phyloP scores from a whole-genome alignment of 2,329 filamentous ascomycete genomes.

The Verticillium longisporum region DNA sequence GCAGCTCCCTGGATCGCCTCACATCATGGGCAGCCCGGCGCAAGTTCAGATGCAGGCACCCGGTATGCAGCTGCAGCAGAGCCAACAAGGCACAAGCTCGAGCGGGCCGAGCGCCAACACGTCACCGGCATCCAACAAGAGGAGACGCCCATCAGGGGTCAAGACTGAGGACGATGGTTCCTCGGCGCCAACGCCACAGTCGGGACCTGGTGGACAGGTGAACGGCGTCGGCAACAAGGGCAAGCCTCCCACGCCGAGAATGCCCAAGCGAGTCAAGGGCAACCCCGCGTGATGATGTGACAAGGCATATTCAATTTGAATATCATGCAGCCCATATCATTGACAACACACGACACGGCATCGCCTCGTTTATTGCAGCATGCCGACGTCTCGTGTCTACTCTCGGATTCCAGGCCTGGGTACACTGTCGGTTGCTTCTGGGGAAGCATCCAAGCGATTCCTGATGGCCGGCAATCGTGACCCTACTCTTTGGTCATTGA shows the following conservation, averaged over 20 bases:
- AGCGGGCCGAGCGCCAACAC: constrained; percentile 63
- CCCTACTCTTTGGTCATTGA: no score
- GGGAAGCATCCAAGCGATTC: background rate
- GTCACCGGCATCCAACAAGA: constrained; percentile 54
- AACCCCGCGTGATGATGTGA: constrained; percentile 22
- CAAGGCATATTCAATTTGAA: background rate
- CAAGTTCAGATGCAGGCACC: constrained; percentile 58
- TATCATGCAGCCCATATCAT: background rate
- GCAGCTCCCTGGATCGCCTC: constrained; percentile 57
- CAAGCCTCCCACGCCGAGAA: constrained; percentile 51
- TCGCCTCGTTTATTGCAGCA: background rate
- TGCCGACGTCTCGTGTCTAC: constrained; percentile 1
- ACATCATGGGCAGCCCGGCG: constrained; percentile 52
- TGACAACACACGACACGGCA: constrained; percentile 3
- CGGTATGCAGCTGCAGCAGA: constrained; percentile 60
- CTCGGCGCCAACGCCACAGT: constrained; percentile 40
- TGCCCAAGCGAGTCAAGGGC: constrained; percentile 47
- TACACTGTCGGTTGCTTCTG: background rate
- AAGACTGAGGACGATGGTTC: constrained; percentile 50
- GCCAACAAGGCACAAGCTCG: constrained; percentile 61
- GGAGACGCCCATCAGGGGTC: constrained; percentile 48
- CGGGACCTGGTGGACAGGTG: constrained; percentile 33
- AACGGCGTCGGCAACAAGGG: constrained; percentile 43
- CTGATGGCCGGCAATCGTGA: background rate
- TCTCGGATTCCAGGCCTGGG: background rate